A percentile compares a stretch with the other conserved stretches of the same genome.
Conservation (phyloP, 306 rosid genomes). For the Morella rubra region DNA sequence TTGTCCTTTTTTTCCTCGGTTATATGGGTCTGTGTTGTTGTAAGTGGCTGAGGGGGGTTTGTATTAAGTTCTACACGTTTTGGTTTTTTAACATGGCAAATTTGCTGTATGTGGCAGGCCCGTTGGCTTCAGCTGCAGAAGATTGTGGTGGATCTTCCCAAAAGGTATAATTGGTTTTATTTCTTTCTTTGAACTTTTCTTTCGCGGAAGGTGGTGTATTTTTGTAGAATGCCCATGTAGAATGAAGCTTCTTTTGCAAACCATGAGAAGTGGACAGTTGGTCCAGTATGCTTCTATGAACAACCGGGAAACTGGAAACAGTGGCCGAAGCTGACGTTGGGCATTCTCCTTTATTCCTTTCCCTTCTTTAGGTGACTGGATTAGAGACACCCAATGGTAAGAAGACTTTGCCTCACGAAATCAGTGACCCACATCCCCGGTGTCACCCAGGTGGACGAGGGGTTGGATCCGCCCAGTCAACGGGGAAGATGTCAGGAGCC, state of each 20-base stretch:
- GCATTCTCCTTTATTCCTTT: not conserved
- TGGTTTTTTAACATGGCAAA: constrained; percentile 11
- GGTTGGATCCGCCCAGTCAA: constrained; percentile 44
- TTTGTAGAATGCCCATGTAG: not conserved
- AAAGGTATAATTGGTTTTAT: constrained; percentile 47
- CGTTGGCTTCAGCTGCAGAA: constrained; percentile 48
- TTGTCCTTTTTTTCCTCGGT: not conserved
- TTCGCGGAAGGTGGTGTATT: not conserved
- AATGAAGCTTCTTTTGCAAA: not conserved
- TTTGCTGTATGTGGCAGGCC: constrained; percentile 46
- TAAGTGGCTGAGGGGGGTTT: constrained; percentile 5
- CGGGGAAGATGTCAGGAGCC: constrained; percentile 40
- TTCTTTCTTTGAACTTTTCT: not conserved
- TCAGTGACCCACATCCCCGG: constrained; percentile 40
- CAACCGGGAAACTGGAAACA: not conserved
- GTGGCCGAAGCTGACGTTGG: not conserved
- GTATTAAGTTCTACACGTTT: constrained; percentile 3
- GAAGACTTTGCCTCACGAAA: constrained; percentile 41
- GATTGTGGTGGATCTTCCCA: constrained; percentile 53
- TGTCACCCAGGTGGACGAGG: constrained; percentile 45
- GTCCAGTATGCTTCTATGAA: not conserved
- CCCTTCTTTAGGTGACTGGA: constrained; percentile 52
- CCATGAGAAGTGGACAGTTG: constrained; percentile 14
- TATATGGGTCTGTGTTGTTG: too few relatives aligned
- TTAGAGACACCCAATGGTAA: constrained; percentile 35